Conservation (phyloP, 805 yeast genomes). For the Candida namnaoensis region DNA sequence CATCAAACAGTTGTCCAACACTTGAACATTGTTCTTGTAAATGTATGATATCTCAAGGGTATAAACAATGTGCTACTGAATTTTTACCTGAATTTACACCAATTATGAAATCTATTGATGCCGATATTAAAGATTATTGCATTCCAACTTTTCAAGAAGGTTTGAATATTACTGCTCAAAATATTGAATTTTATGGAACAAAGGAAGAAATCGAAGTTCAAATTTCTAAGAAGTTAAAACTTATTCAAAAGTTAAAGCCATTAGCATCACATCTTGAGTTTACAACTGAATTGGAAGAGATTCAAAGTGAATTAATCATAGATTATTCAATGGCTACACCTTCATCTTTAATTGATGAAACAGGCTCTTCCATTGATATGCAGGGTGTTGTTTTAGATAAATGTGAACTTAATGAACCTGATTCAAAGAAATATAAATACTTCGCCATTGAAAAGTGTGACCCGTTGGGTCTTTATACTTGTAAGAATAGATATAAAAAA, state of each 20-base stretch:
- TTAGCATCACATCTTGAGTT: not conserved
- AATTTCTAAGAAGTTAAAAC: not conserved
- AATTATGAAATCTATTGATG: too few relatives aligned
- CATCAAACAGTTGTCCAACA: slow-evolving; percentile 3
- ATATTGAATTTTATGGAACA: too few relatives aligned
- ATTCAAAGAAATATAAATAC: slow-evolving; percentile 7
- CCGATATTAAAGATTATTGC: slow-evolving; percentile 1
- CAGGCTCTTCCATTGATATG: too few relatives aligned
- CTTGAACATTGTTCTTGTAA: slow-evolving; percentile 6
- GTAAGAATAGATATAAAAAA: slow-evolving; percentile 13
- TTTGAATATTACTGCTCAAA: too few relatives aligned
- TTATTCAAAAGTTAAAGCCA: too few relatives aligned
- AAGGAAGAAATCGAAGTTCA: not conserved
- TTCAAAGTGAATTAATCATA: not conserved
- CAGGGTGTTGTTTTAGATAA: slow-evolving; percentile 6
- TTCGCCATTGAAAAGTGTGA: slow-evolving; percentile 16
- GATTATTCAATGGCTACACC: not conserved
- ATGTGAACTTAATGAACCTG: slow-evolving; percentile 10
- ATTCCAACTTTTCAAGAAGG: not conserved
- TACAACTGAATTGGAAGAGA: not conserved
- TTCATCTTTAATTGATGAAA: too few relatives aligned
- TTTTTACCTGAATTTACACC: not conserved
- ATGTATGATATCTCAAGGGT: slow-evolving; percentile 4
- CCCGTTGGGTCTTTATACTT: slow-evolving; percentile 11
- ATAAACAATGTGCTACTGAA: slow-evolving; percentile 2